A percentile compares a stretch with the other conserved stretches of the same genome.
Evolutionary conservation across 2,329 filamentous ascomycete species (phyloP).

Genomic region (Ceratocystis cacaofunesta): DNA sequence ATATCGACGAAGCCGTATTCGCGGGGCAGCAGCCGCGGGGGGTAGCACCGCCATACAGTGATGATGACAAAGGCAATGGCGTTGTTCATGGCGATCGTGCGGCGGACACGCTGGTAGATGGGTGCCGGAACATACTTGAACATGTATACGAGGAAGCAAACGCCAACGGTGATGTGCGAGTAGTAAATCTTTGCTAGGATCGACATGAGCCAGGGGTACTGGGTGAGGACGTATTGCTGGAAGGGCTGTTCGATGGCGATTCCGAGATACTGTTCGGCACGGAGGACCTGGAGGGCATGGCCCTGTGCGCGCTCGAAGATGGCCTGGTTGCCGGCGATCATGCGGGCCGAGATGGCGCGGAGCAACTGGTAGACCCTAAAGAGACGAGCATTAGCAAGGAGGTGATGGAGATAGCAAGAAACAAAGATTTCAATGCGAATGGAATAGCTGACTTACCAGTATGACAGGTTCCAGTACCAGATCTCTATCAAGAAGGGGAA

Average conservation of each 20-base stretch:
- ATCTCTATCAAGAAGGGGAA: slow-evolving; percentile 26
- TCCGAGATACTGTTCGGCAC: slow-evolving; percentile 25
- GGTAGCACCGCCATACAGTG: slow-evolving; percentile 33
- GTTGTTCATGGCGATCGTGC: slow-evolving; percentile 35
- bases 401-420: background rate
- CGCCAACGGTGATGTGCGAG: slow-evolving; percentile 32
- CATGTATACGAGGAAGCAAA: slow-evolving; percentile 33
- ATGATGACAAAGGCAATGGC: slow-evolving; percentile 34
- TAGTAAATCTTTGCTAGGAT: slow-evolving; percentile 31
- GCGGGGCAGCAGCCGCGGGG: slow-evolving; percentile 32
- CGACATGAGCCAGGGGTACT: slow-evolving; percentile 26
- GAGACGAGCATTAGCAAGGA: background rate
- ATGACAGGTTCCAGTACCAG: slow-evolving; percentile 27
- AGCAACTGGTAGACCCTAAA: slow-evolving; percentile 30
- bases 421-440: background rate
- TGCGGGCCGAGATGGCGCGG: slow-evolving; percentile 29
- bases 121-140: slow-evolving; percentile 31
- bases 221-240: slow-evolving; percentile 28
- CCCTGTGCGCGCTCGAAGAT: slow-evolving; percentile 26
- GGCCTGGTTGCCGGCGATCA: slow-evolving; percentile 27
- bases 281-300: slow-evolving; percentile 30
- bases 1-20: slow-evolving; percentile 35
- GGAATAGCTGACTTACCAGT: slow-evolving; percentile 21
- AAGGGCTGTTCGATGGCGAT: slow-evolving; percentile 28
- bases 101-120: slow-evolving; percentile 29